Percentiles rank a stretch among this genome's conserved stretches.
phyloP scores from a whole-genome alignment of 1,284 basidiomycete genomes.

The Puccinia hordei region DNA sequence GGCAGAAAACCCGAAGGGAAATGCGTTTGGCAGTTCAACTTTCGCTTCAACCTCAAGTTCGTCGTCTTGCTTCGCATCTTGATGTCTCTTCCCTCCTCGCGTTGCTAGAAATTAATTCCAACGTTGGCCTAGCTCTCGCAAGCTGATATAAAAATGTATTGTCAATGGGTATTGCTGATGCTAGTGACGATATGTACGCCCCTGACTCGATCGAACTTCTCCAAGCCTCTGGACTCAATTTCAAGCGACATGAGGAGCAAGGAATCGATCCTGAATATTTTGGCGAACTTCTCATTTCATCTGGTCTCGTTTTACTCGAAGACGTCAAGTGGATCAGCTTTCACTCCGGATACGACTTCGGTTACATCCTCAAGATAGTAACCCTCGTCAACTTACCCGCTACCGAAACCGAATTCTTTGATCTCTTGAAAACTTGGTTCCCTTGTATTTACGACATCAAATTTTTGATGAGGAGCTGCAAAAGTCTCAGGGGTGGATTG shows the following conservation, averaged over 20 bases:
- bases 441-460: conserved; percentile 97
- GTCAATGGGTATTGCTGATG: background rate
- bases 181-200: conserved; percentile 94
- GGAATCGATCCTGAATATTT: conserved; percentile 93
- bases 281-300: conserved; percentile 94
- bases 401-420: conserved; percentile 87
- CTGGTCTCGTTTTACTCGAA: conserved; percentile 83
- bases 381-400: conserved; percentile 84
- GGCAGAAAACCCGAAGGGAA: conserved; percentile 81
- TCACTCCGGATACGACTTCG: conserved; percentile 99
- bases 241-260: conserved; percentile 85
- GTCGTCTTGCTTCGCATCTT: conserved; percentile 58
- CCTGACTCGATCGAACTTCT: conserved; percentile 94
- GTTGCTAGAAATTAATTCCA: background rate
- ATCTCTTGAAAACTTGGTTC: conserved; percentile 87
- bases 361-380: conserved; percentile 93
- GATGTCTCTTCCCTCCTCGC: background rate
- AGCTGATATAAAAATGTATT: background rate
- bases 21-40: conserved; percentile 99
- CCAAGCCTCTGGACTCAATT: conserved; percentile 93
- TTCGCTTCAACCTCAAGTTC: conserved; percentile 85
- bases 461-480: conserved; percentile 86
- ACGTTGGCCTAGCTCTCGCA: background rate
- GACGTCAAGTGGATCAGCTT: conserved; percentile 98
- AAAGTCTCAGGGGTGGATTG: conserved; percentile 85